phyloP scores from a whole-genome alignment of 495 filamentous ascomycete genomes.

The Neurospora sp. region DNA sequence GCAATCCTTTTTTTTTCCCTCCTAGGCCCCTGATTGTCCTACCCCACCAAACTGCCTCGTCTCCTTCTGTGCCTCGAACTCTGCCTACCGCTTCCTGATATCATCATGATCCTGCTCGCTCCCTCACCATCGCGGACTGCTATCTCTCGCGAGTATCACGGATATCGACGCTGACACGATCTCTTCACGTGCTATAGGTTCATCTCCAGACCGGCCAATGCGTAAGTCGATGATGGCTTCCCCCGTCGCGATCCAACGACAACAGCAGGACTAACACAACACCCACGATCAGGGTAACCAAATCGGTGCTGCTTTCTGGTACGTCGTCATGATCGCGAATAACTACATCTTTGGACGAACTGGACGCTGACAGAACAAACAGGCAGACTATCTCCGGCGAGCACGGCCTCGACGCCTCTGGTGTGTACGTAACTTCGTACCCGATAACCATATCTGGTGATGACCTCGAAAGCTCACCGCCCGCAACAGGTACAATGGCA shows the following conservation, averaged over 20 bases:
- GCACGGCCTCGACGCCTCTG: slow-evolving; percentile 95
- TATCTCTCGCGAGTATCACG: background rate
- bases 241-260: slow-evolving; percentile 10
- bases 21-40: background rate
- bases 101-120: background rate
- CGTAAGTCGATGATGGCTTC: slow-evolving; percentile 50
- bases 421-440: slow-evolving; percentile 38
- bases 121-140: background rate
- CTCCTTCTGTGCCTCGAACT: background rate
- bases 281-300: slow-evolving; percentile 75
- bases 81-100: background rate
- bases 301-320: slow-evolving; percentile 99
- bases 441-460: background rate
- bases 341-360: too few relatives aligned
- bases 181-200: slow-evolving; percentile 51
- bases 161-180: slow-evolving; percentile 23
- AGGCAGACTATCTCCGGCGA: slow-evolving; percentile 92
- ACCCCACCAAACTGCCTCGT: background rate
- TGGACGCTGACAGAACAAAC: slow-evolving; percentile 8
- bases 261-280: slow-evolving; percentile 16
- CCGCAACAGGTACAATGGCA: slow-evolving; percentile 78
- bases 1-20: background rate
- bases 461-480: slow-evolving; percentile 18
- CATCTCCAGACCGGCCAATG: slow-evolving; percentile 99
- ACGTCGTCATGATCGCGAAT: slow-evolving; percentile 3